Evolutionary conservation across 345 rosid genomes (phyloP).

Genomic region (Pistacia atlantica): DNA sequence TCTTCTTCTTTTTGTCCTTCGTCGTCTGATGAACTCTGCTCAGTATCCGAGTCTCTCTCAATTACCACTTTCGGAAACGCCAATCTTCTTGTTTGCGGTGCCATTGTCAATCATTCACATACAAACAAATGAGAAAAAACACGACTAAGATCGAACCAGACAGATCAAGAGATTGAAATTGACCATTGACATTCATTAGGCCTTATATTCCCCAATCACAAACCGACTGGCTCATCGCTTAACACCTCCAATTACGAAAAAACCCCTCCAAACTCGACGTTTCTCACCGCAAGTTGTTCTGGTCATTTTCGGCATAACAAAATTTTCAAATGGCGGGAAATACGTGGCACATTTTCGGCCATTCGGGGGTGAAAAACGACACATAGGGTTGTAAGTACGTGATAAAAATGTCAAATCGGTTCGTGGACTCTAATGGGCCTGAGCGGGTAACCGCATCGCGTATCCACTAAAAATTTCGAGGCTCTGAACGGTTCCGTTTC

Average conservation of each 20-base stretch:
- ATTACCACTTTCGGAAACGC: conserved; percentile 63
- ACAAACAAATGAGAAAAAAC: conserved; percentile 13
- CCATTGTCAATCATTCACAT: conserved; percentile 40
- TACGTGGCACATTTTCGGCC: conserved; percentile 18
- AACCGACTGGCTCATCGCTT: background rate
- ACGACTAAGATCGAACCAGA: conserved; percentile 4
- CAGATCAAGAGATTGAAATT: background rate
- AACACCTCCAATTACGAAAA: background rate
- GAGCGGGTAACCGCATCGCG: background rate
- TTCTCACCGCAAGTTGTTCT: background rate
- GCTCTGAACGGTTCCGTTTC: conserved; percentile 4
- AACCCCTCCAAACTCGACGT: background rate
- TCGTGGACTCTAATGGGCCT: background rate
- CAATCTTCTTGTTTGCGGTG: conserved; percentile 50
- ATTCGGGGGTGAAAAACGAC: background rate
- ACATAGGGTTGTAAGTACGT: background rate
- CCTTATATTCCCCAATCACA: background rate
- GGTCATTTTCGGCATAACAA: background rate
- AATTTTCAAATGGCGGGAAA: conserved; percentile 11
- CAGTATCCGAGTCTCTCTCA: conserved; percentile 78
- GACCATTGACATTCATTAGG: background rate
- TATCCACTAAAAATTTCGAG: conserved; percentile 9
- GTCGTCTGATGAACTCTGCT: conserved; percentile 64
- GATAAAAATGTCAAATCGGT: background rate
- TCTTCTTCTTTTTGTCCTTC: conserved; percentile 47